Evolutionary conservation across 495 filamentous ascomycete species (phyloP).

Genomic region (Viridothelium virens): DNA sequence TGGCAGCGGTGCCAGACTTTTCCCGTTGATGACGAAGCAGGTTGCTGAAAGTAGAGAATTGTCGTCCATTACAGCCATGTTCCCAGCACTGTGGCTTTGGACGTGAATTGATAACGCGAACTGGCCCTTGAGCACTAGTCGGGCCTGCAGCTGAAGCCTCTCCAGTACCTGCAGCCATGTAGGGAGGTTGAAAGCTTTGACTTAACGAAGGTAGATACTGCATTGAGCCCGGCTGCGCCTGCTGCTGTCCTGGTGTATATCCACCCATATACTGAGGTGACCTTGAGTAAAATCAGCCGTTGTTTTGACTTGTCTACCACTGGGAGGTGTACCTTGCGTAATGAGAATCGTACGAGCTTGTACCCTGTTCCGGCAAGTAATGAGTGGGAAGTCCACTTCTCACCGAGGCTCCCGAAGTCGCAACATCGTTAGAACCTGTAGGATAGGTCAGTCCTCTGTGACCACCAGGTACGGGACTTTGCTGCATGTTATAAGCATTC

Average conservation of each 20-base stretch:
- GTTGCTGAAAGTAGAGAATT: constrained; percentile 95
- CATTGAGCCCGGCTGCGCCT: background rate
- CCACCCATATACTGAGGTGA: background rate
- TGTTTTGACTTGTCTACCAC: background rate
- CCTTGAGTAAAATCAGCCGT: background rate
- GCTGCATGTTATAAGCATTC: background rate
- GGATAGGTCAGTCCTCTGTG: background rate
- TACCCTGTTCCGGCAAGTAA: constrained; percentile 1
- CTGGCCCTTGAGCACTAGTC: constrained; percentile 32
- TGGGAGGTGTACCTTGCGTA: background rate
- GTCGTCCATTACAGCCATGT: constrained; percentile 86
- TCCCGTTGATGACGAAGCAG: constrained; percentile 87
- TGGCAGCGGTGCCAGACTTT: constrained; percentile 79
- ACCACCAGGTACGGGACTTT: background rate
- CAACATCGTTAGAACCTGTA: constrained; percentile 2
- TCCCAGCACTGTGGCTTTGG: constrained; percentile 94
- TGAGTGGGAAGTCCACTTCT: background rate
- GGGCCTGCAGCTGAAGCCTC: constrained; percentile 12
- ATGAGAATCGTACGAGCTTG: background rate
- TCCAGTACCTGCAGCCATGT: background rate
- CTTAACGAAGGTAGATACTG: constrained; percentile 2
- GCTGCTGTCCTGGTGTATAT: constrained; percentile 1
- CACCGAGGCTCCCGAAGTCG: background rate
- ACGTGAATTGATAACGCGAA: constrained; percentile 63
- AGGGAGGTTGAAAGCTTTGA: constrained; percentile 1